These are phyloP conservation scores for Alternaria ethzedia DNA, from an alignment of 2,329 filamentous ascomycete species.

Conservation along the genomic window DNA sequence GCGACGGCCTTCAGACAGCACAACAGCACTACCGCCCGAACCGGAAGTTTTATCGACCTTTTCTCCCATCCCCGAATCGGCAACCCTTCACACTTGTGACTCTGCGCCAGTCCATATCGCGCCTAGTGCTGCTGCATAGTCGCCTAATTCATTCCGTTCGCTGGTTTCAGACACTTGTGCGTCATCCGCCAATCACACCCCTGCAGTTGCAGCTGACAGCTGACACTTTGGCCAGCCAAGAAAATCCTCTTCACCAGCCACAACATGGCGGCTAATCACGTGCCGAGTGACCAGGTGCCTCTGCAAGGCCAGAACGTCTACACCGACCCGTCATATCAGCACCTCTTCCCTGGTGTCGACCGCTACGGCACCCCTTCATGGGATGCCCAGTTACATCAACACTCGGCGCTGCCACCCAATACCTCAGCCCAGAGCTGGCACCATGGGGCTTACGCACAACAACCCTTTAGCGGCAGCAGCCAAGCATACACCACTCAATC, in stretches of 20 bases:
- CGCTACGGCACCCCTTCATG: conserved; percentile 40
- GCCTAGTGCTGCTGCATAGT: conserved; percentile 42
- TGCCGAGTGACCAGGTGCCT: conserved; percentile 43
- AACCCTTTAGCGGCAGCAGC: conserved; percentile 28
- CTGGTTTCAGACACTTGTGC: conserved; percentile 28
- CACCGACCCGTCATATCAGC: conserved; percentile 38
- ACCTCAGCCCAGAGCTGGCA: conserved; percentile 34
- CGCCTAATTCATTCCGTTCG: conserved; percentile 36
- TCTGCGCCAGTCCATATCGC: conserved; percentile 38
- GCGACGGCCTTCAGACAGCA: conserved; percentile 24
- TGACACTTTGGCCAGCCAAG: conserved; percentile 21
- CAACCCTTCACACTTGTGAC: conserved; percentile 36
- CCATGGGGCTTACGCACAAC: conserved; percentile 33
- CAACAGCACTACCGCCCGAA: conserved; percentile 35
- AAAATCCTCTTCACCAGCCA: conserved; percentile 6
- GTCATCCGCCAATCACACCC: conserved; percentile 38
- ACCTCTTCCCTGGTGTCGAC: conserved; percentile 37
- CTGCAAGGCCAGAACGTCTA: conserved; percentile 43
- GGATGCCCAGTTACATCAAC: conserved; percentile 38
- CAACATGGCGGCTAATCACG: conserved; percentile 48
- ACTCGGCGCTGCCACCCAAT: conserved; percentile 25
- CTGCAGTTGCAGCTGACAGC: conserved; percentile 7
- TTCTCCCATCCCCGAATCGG: conserved; percentile 33
- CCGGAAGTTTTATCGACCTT: conserved; percentile 45
- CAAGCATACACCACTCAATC: conserved; percentile 32